Evolutionary conservation across 2,329 filamentous ascomycete genomes (phyloP), one percentile per base, ranked within the genome.

Genomic region (Cercospora brassicicola): DNA sequence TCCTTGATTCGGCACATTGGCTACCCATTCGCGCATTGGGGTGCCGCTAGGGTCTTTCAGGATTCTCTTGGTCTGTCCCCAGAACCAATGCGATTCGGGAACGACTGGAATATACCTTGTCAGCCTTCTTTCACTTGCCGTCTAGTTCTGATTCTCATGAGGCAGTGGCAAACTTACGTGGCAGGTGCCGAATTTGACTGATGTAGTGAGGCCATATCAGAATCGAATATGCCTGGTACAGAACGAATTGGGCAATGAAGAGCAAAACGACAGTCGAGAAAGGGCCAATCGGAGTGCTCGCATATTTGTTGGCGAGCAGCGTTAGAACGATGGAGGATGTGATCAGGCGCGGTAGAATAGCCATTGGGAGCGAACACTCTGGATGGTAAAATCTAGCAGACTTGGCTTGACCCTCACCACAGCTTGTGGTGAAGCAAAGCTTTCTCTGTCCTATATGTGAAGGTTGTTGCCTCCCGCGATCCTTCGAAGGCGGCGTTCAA

Each of bases 201-300:
- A 90, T 80, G 68, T 83, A 86, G 36, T 82, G 78, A 3, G 88
- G 89, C 73, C 88, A 90, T 53, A 90, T 72, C 9, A 88, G 60
- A 0, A 86, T 74, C 4, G 65, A 75, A 78, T 81, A 87, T 28
- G 78, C 71, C 3, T 73, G 73, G 70, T 78, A 81, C 1, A 74
- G 63, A 2, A 79, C 48, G 26, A 81, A 73, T 57, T 80, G 75
- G 1, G 81, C 23, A 8, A 79, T 36, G 69, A 82, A 84, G 2
- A 85, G 66, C n/a, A 79, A 73, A 0, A 78, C 6, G 3, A 80
- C 78, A 6, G 82, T 84, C 60, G 78, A 78, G 3, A 81, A 51
- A 42, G 79, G 59, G 26, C 76, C 77, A 9, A 81, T 18, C 67
- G 42, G 77, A 73, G 3, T 73, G 66, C n/a, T 79, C 76, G 71